Percentiles rank a stretch among this genome's conserved stretches.
These are phyloP conservation scores for Rhizopus microsporus DNA, from an alignment of 371 early-diverging fungal genomes.

Conservation along the genomic window DNA sequence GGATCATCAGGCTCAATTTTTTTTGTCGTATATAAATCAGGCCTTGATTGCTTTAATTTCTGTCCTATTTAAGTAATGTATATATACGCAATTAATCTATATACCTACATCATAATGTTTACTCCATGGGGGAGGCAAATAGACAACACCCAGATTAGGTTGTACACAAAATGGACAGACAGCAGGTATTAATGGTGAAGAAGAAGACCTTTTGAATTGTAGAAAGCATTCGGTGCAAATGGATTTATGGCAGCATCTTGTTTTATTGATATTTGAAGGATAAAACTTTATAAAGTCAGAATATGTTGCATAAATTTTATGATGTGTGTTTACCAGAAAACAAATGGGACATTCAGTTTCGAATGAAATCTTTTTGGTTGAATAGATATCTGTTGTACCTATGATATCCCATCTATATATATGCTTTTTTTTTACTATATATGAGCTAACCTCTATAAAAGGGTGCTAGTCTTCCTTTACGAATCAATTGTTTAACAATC, in stretches of 20 bases:
- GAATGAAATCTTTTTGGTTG: conserved; percentile 13
- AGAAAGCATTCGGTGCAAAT: conserved; percentile 94
- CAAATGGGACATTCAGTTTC: conserved; percentile 89
- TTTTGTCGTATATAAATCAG: neutral
- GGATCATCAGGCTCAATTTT: conserved; percentile 27
- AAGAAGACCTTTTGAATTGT: conserved; percentile 75
- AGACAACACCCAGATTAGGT: conserved; percentile 80
- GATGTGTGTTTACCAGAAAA: conserved; percentile 65
- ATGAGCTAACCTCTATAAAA: conserved; percentile 72
- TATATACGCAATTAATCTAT: neutral
- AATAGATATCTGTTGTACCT: conserved; percentile 29
- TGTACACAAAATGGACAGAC: conserved; percentile 86
- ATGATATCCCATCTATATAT: neutral
- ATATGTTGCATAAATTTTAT: neutral
- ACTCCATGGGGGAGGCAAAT: conserved; percentile 49
- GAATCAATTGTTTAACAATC: conserved; percentile 69
- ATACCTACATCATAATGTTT: conserved; percentile 19
- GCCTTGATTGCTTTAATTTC: neutral
- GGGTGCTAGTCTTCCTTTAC: conserved; percentile 76
- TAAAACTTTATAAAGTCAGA: conserved; percentile 63
- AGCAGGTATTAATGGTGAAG: conserved; percentile 51
- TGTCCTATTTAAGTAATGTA: neutral
- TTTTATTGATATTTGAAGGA: conserved; percentile 85
- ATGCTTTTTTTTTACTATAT: neutral
- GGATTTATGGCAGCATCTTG: conserved; percentile 87